Conservation (phyloP, 2,329 filamentous ascomycete species). For the Nannizzia gypsea region DNA sequence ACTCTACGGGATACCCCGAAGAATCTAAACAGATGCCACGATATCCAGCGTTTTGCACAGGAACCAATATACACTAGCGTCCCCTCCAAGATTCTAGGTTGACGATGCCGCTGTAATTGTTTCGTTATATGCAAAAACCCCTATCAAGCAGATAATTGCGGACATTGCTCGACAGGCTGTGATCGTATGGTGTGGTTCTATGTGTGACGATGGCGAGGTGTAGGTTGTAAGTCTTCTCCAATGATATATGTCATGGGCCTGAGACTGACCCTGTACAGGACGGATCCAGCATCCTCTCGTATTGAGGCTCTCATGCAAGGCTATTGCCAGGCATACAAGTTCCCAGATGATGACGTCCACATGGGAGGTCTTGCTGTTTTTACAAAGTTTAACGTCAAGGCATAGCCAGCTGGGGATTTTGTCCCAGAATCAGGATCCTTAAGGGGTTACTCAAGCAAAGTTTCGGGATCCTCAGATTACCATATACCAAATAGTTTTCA, state of each 20-base stretch:
- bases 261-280: neutral
- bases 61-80: constrained; percentile 20
- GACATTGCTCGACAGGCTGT: constrained; percentile 27
- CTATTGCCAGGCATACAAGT: constrained; percentile 8
- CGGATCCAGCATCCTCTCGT: constrained; percentile 10
- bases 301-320: neutral
- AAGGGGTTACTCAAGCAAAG: no score
- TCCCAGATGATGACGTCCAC: constrained; percentile 3
- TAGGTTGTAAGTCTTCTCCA: neutral
- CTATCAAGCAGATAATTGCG: constrained; percentile 30
- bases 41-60: constrained; percentile 19
- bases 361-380: constrained; percentile 8
- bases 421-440: no score
- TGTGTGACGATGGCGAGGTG: neutral
- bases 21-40: neutral
- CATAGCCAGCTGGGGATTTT: neutral
- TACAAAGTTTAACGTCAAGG: neutral
- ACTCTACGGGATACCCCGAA: constrained; percentile 16
- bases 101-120: constrained; percentile 30
- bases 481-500: no score
- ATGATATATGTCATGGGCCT: neutral
- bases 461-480: no score
- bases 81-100: constrained; percentile 19
- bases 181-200: constrained; percentile 19
- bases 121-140: constrained; percentile 23